Base-by-base conservation (phyloP, 73 alveolate species). In the Durusdinium trenchii region DNA sequence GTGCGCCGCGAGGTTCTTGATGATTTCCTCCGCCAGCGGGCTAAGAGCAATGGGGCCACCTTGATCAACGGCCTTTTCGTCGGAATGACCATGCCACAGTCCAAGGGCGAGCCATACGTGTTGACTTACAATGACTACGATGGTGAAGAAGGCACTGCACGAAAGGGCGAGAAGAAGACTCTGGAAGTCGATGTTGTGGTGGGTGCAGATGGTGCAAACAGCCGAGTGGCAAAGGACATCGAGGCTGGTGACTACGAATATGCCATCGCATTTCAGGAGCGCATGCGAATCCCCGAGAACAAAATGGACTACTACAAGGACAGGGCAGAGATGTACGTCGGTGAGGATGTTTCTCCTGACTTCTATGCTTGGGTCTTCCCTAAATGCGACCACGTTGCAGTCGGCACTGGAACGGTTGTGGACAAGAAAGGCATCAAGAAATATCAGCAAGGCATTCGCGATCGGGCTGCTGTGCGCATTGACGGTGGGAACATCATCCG, bases 311-410 rank as follows among this genome's bases (percentile, higher is more conserved):
- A 85, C 99, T 95, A 95, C 96, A 60, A 95, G 98, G 98, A 95
- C 51, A 46, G 78, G 57, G 99, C 99, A 28, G 99, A 95, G 99
- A 95, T 95, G 99, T 95, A 95, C 62, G 99, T 95, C 45, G 99
- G 99, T 16, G 99, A 95, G 50, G 99, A 95, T 46, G 99, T 95
- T 9, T 95, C 99, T 6, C 99, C 99, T 26, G 99, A 95, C 89
- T 95, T 95, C 94, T 95, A 95, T 51, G 99, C 93, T 12, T 95
- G 99, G 99, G 99, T 95, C 52, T 95, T 95, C 98, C 99, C 99
- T 61, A 95, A 95, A 89, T 84, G 95, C 45, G 99, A 95, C 81
- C 99, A 95, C 60, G 99, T 95, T 23, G 99, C 96, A 20, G 99
- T 95, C 64, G 99, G 99, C 99, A 95, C 99, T 6, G 99, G 99